These are phyloP conservation scores for Passalora sequoiae DNA, from an alignment of 2,329 filamentous ascomycete species.

Conservation along the genomic window DNA sequence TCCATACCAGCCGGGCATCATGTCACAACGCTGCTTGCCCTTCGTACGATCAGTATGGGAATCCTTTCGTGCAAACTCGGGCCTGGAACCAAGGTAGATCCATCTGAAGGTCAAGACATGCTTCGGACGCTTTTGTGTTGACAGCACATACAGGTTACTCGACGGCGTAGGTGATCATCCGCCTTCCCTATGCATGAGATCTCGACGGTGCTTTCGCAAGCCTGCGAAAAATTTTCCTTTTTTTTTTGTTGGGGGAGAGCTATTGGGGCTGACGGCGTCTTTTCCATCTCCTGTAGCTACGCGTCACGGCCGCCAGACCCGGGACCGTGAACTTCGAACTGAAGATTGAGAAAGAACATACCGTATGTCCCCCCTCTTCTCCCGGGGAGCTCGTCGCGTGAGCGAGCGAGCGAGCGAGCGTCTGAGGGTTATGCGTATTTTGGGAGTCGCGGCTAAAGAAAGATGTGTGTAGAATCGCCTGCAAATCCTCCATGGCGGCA, in stretches of 20 bases:
- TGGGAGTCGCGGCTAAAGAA: too few relatives aligned
- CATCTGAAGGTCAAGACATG: not conserved
- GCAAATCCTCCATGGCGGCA: conserved; percentile 71
- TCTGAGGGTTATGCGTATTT: too few relatives aligned
- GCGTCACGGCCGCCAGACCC: conserved; percentile 58
- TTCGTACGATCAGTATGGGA: conserved; percentile 33
- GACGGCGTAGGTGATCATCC: conserved; percentile 33
- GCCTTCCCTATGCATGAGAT: too few relatives aligned
- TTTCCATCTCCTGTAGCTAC: conserved; percentile 57
- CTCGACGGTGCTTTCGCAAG: too few relatives aligned
- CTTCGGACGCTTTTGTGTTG: not conserved
- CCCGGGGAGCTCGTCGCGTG: too few relatives aligned
- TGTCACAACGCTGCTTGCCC: conserved; percentile 25
- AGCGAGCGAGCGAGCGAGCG: too few relatives aligned
- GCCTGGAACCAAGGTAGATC: conserved; percentile 75
- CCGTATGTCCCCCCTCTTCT: conserved; percentile 45
- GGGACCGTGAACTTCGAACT: conserved; percentile 72
- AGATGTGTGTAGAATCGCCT: conserved; percentile 78
- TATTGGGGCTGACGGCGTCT: too few relatives aligned
- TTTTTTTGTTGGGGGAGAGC: too few relatives aligned
- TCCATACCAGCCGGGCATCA: too few relatives aligned
- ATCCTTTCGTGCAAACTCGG: conserved; percentile 79
- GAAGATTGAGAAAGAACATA: conserved; percentile 68
- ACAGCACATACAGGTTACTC: conserved; percentile 34
- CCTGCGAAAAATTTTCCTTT: too few relatives aligned